Conservation (phyloP, 1,284 basidiomycete genomes). For the Porogramme epimiltina region DNA sequence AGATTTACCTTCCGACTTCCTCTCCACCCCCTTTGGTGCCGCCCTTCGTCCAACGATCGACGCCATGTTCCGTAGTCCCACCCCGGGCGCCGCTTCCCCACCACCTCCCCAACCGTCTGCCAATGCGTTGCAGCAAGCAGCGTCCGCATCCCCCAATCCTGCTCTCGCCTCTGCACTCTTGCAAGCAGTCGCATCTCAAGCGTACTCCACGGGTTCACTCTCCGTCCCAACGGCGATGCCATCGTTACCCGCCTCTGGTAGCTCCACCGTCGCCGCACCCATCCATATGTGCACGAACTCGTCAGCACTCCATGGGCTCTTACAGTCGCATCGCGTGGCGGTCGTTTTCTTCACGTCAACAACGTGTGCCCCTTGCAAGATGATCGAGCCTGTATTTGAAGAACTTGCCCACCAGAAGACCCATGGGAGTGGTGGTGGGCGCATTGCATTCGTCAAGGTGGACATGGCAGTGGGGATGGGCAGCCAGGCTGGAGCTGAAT, state of each 20-base stretch:
- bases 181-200: conserved; percentile 62
- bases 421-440: conserved; percentile 33
- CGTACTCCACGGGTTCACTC: conserved; percentile 34
- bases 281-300: conserved; percentile 62
- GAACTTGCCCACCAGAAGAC: conserved; percentile 47
- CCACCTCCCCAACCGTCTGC: conserved; percentile 34
- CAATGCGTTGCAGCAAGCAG: conserved; percentile 33
- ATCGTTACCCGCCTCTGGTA: conserved; percentile 31
- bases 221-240: conserved; percentile 30
- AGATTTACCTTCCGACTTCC: conserved; percentile 89
- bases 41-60: conserved; percentile 88
- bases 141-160: conserved; percentile 42
- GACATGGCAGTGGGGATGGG: conserved; percentile 75
- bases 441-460: conserved; percentile 76
- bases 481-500: conserved; percentile 59
- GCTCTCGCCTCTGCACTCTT: conserved; percentile 62
- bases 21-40: conserved; percentile 89
- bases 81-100: conserved; percentile 44
- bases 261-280: conserved; percentile 58
- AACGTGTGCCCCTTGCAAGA: conserved; percentile 63
- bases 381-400: conserved; percentile 67
- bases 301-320: conserved; percentile 51
- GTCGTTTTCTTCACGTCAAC: conserved; percentile 69
- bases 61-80: conserved; percentile 72
- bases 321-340: conserved; percentile 52